Conservation (phyloP, 108 stramenopile genomes). For the Schizochytrium sp. region DNA sequence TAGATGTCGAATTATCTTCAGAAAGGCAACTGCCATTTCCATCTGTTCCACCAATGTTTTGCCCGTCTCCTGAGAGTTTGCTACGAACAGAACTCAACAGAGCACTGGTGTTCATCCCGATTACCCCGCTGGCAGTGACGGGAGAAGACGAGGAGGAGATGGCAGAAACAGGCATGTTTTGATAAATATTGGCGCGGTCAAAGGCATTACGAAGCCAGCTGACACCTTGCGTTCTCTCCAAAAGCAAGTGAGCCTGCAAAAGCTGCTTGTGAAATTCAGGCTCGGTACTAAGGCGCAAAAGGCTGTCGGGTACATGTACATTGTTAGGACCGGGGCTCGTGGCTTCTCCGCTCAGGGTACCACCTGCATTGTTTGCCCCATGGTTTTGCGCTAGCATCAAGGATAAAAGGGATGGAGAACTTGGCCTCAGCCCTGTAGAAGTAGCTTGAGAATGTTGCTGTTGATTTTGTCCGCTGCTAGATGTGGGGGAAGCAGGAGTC, state of each 20-base stretch:
- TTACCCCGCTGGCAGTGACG: not conserved
- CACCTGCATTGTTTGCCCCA: no score
- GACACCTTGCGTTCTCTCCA: not conserved
- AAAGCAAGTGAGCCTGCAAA: not conserved
- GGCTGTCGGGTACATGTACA: not conserved
- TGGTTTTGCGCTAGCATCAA: no score
- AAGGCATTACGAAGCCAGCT: conserved; percentile 36
- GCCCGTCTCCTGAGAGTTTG: no score
- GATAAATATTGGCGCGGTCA: conserved; percentile 19
- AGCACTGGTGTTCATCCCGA: conserved; percentile 9
- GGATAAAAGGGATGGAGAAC: no score
- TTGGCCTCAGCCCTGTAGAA: no score
- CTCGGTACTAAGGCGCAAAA: not conserved
- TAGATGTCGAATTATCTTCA: conserved; percentile 13
- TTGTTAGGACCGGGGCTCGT: no score
- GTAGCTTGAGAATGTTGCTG: not conserved
- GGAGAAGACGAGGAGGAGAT: not conserved
- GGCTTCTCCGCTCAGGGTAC: no score
- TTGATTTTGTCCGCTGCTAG: not conserved
- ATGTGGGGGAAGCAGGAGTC: not conserved
- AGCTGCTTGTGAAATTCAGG: conserved; percentile 51
- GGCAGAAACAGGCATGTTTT: not conserved
- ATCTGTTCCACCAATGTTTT: no score
- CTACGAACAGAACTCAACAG: not conserved
- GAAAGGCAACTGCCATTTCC: not conserved